Conservation (phyloP, 192 early-diverging fungal species). For the Diversispora epigaea region DNA sequence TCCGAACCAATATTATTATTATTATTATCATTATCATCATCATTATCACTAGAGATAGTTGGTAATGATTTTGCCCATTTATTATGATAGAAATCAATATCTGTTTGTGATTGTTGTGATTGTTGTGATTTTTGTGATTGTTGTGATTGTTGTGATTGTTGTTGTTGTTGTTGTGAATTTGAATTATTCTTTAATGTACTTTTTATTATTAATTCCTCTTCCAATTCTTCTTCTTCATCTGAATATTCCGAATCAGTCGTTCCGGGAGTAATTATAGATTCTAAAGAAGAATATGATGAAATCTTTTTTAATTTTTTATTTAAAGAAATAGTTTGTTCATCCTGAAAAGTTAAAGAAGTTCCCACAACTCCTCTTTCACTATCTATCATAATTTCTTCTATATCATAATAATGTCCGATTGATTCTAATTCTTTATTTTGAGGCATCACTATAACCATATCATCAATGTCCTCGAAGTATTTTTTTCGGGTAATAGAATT, state of each 20-base stretch:
- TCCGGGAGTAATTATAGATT: constrained; percentile 11
- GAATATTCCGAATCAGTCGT: constrained; percentile 12
- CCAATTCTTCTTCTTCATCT: too few relatives aligned
- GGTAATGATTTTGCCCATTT: constrained; percentile 2
- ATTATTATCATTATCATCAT: background rate
- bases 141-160: background rate
- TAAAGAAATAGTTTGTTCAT: too few relatives aligned
- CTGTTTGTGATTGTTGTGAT: background rate
- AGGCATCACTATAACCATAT: background rate
- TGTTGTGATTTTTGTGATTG: background rate
- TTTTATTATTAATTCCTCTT: background rate
- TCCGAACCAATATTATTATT: too few relatives aligned
- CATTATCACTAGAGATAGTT: background rate
- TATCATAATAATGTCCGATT: background rate
- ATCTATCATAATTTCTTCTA: background rate
- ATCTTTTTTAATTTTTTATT: background rate
- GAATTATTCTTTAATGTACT: background rate
- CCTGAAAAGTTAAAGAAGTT: background rate
- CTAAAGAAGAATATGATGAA: background rate
- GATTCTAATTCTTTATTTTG: background rate
- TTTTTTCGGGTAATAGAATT: too few relatives aligned
- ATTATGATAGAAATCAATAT: background rate
- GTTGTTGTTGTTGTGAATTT: background rate
- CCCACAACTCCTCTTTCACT: background rate
- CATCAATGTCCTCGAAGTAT: too few relatives aligned